Evolutionary conservation across 108 stramenopile genomes (phyloP).

Genomic region (Skeletonema costatum): DNA sequence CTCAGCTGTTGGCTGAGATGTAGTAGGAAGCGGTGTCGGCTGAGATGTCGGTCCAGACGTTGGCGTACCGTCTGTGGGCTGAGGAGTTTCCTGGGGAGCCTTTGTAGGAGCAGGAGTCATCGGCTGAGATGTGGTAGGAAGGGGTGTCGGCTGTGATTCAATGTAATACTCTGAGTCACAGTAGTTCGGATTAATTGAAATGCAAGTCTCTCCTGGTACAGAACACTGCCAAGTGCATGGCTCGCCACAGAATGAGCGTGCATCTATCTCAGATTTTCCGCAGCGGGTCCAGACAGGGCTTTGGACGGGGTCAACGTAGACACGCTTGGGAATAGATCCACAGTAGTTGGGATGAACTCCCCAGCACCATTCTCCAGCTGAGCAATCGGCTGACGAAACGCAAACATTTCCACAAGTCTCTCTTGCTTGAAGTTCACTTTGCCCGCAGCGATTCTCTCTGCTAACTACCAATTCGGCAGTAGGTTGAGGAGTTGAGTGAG

Average conservation of each 20-base stretch:
- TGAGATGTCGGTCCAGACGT: no score
- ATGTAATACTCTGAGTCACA: not conserved
- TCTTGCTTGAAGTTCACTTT: slow-evolving; percentile 8
- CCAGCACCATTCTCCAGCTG: slow-evolving; percentile 9
- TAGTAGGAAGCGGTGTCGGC: not conserved
- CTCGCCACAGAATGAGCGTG: not conserved
- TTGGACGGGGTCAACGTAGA: slow-evolving; percentile 7
- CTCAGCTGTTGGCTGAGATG: not conserved
- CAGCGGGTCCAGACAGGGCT: slow-evolving; percentile 6
- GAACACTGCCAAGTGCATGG: not conserved
- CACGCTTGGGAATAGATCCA: slow-evolving; percentile 9
- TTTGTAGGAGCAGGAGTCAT: not conserved
- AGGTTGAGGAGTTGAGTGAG: not conserved
- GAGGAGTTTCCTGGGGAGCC: not conserved
- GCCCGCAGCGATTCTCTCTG: slow-evolving; percentile 7
- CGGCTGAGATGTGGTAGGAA: no score
- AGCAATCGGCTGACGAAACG: not conserved
- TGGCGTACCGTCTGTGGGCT: no score
- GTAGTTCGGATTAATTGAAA: not conserved
- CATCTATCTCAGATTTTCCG: slow-evolving; percentile 2
- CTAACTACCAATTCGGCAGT: not conserved
- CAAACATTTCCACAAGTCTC: slow-evolving; percentile 10
- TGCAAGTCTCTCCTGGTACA: not conserved
- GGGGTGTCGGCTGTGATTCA: not conserved
- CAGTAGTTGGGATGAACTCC: slow-evolving; percentile 22